Percentiles rank a stretch among this genome's conserved stretches.
These are phyloP conservation scores for Globisporangium barbulae DNA, from an alignment of 352 stramenopile genomes.

Conservation along the genomic window DNA sequence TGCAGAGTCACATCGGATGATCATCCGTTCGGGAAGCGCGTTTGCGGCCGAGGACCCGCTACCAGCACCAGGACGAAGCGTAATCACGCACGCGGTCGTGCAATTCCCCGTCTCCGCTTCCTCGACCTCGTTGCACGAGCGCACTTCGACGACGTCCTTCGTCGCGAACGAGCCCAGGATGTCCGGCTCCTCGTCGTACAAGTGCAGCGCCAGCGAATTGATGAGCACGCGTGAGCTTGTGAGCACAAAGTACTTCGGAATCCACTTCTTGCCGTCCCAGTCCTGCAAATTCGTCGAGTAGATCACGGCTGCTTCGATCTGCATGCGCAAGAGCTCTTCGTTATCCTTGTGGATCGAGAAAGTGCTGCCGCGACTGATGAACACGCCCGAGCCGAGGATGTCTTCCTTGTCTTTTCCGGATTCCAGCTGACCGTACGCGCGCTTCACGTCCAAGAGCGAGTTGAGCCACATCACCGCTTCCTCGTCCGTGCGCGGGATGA, in stretches of 20 bases:
- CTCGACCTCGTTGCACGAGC: constrained; percentile 72
- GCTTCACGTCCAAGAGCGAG: constrained; percentile 78
- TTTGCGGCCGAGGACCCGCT: constrained; percentile 13
- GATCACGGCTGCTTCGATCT: constrained; percentile 78
- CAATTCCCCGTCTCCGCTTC: constrained; percentile 52
- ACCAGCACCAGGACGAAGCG: constrained; percentile 22
- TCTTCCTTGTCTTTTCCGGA: constrained; percentile 76
- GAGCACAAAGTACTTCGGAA: constrained; percentile 87
- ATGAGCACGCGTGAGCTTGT: constrained; percentile 78
- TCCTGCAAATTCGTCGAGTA: constrained; percentile 86
- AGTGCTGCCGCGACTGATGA: constrained; percentile 83
- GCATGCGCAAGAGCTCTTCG: constrained; percentile 75
- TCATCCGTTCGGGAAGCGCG: constrained; percentile 44
- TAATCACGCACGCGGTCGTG: constrained; percentile 65
- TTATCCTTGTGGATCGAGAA: constrained; percentile 85
- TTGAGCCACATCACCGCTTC: constrained; percentile 86
- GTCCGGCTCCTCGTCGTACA: constrained; percentile 88
- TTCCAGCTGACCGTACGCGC: constrained; percentile 70
- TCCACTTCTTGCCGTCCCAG: constrained; percentile 85
- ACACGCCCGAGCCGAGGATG: constrained; percentile 66
- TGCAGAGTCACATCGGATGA: constrained; percentile 79
- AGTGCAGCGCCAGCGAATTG: constrained; percentile 74
- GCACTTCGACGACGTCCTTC: constrained; percentile 79
- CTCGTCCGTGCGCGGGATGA: constrained; percentile 80
- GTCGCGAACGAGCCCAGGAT: constrained; percentile 78